Percentiles rank a stretch among this genome's conserved stretches.
Conservation (phyloP, 2,329 filamentous ascomycete species). For the Blumeriella jaapii region DNA sequence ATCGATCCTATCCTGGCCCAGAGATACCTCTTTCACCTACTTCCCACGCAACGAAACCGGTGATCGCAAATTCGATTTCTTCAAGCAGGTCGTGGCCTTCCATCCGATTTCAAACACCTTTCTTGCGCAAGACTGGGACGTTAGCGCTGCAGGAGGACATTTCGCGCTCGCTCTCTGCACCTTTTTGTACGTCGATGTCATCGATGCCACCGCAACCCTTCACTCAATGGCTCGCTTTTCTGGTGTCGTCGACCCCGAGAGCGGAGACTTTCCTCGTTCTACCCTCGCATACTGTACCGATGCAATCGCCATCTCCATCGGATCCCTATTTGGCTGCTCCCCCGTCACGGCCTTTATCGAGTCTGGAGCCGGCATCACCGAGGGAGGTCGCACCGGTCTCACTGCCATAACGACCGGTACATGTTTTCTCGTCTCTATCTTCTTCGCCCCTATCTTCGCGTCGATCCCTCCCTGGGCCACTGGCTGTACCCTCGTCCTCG, state of each 20-base stretch:
- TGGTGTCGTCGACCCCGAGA: conserved; percentile 48
- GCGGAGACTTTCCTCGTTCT: conserved; percentile 77
- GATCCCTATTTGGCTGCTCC: conserved; percentile 55
- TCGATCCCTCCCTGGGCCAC: conserved; percentile 72
- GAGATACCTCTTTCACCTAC: conserved; percentile 58
- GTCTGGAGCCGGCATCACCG: conserved; percentile 63
- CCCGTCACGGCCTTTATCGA: conserved; percentile 68
- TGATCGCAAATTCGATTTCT: conserved; percentile 56
- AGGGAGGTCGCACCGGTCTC: conserved; percentile 62
- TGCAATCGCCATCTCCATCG: conserved; percentile 59
- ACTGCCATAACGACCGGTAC: conserved; percentile 58
- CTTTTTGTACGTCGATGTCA: conserved; percentile 70
- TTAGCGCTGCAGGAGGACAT: conserved; percentile 39
- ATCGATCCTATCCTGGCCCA: conserved; percentile 65
- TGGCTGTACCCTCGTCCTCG: conserved; percentile 59
- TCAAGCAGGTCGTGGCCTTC: conserved; percentile 61
- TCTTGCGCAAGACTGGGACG: conserved; percentile 54
- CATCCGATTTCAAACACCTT: conserved; percentile 56
- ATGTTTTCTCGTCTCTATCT: conserved; percentile 60
- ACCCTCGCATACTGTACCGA: conserved; percentile 69
- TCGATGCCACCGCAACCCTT: conserved; percentile 65
- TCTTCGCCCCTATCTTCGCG: conserved; percentile 67
- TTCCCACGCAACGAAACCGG: conserved; percentile 57
- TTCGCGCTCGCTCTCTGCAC: conserved; percentile 64
- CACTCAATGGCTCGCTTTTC: conserved; percentile 76